A percentile compares a stretch with the other conserved stretches of the same genome.
phyloP scores from a whole-genome alignment of 768 basidiomycete species.

The Phlegmacium glaucopus region DNA sequence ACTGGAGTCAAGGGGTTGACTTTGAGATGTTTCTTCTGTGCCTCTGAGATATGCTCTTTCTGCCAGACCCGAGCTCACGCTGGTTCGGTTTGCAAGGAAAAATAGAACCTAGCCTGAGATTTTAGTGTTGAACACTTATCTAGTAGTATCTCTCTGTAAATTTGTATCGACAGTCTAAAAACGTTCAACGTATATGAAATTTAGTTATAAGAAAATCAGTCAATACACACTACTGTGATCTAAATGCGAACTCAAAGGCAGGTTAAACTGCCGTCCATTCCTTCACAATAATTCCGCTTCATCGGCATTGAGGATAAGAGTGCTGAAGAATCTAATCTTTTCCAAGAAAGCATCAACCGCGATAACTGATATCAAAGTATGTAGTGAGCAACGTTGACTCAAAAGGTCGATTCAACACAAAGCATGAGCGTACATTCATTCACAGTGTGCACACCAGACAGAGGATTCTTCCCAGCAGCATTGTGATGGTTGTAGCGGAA shows the following conservation, averaged over 20 bases:
- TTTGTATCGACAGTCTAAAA: too few species aligned
- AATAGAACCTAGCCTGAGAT: too few species aligned
- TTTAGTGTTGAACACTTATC: too few species aligned
- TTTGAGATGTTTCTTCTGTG: slow-evolving; percentile 24
- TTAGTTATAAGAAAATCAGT: too few species aligned
- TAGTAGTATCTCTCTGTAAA: too few species aligned
- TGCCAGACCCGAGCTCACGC: slow-evolving; percentile 27
- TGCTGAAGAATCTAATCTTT: slow-evolving; percentile 62
- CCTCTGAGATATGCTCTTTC: slow-evolving; percentile 22
- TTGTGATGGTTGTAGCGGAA: slow-evolving; percentile 63
- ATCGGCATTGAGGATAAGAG: slow-evolving; percentile 65
- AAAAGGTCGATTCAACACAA: neutral
- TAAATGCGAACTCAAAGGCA: too few species aligned
- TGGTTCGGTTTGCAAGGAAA: slow-evolving; percentile 18
- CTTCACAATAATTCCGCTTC: slow-evolving; percentile 37
- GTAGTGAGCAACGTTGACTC: slow-evolving; percentile 6
- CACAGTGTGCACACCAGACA: slow-evolving; percentile 60
- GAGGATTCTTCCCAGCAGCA: slow-evolving; percentile 25
- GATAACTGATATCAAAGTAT: slow-evolving; percentile 34
- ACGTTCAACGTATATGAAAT: too few species aligned
- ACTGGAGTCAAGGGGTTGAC: slow-evolving; percentile 19
- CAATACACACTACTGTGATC: too few species aligned
- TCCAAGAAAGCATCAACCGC: slow-evolving; percentile 52
- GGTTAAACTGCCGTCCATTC: neutral
- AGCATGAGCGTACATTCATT: slow-evolving; percentile 54